Evolutionary conservation across 305 asterid genomes (phyloP), one percentile per base, ranked within the genome.

Genomic region (Plantago coronopus): DNA sequence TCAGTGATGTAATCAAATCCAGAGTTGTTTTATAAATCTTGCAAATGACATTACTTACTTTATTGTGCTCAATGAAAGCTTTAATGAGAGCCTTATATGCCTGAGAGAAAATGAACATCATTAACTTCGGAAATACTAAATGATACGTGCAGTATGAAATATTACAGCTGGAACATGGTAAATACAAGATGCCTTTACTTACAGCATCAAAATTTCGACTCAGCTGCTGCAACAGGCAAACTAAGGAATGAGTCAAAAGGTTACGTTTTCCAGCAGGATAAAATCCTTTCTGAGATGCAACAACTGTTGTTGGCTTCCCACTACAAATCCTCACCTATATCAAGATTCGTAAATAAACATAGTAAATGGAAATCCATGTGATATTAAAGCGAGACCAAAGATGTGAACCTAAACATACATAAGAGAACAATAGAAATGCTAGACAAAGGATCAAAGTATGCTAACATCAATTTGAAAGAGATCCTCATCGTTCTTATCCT

Each of bases 401-500:
- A 37, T 20, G 29, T 49, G 17, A 40, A 63, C 18, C 66, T 38
- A 16, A 38, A 38, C 14, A 19, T 48, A 54, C 21, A 56, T 46
- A 57, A 63, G 16, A 50, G 48, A 48, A 48, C 58, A 27, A 47
- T 49, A 71, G 11, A 38, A 31, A 16, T 44, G 42, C 59, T 7
- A 19, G n/a, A n/a, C 49, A 20, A 57, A 57, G 65, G 67, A 51
- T 69, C 63, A 29, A 44, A 57, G 72, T 38, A 75, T 62, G 48
- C 86, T 89, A 67, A 89, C 97, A 69, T 90, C 97, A 62, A 90
- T 85, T 74, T 90, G 96, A 71, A 90, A 90, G 58, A 81, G 83
- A 73, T 90, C 97, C 54, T 82, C 96, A 11, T 87, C 96, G 55
- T 83, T 79, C 76, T 79, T 86, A 76, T 81, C 94, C 72, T 81